A percentile compares a stretch with the other conserved stretches of the same genome.
phyloP scores from a whole-genome alignment of 23 red algal genomes.

The Gracilaria domingensis region DNA sequence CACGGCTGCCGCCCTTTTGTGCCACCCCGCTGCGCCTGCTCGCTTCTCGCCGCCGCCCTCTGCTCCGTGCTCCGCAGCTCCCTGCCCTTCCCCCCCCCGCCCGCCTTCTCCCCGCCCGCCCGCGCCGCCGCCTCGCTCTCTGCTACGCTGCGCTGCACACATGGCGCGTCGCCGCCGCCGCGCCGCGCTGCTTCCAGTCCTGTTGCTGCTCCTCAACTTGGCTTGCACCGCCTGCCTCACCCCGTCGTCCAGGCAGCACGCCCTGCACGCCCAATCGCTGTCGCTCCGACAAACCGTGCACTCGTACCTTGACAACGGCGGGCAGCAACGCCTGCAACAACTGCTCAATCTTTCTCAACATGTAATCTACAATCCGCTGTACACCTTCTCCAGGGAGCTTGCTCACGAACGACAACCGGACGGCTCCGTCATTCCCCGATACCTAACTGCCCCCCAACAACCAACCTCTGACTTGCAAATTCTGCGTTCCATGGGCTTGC shows the following conservation, averaged over 20 bases:
- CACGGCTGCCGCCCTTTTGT: too few species aligned
- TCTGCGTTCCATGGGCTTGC: constrained; percentile 20
- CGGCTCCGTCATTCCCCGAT: constrained; percentile 23
- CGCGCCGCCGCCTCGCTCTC: not conserved
- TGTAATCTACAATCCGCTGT: constrained; percentile 49
- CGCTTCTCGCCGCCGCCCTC: too few species aligned
- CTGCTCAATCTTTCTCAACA: constrained; percentile 17
- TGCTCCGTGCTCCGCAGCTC: too few species aligned
- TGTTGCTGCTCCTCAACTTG: not conserved
- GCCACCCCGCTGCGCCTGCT: too few species aligned
- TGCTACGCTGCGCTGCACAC: not conserved
- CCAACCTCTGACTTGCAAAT: constrained; percentile 43
- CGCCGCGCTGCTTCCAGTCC: not conserved
- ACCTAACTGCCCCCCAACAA: constrained; percentile 9
- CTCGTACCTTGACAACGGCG: constrained; percentile 41
- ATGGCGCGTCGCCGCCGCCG: constrained; percentile 6
- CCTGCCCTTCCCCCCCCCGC: too few species aligned
- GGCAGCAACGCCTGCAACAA: constrained; percentile 22
- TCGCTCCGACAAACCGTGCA: constrained; percentile 9
- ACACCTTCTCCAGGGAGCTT: constrained; percentile 6
- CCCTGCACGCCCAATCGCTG: not conserved
- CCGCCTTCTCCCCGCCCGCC: not conserved
- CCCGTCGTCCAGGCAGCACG: not conserved
- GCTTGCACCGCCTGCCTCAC: not conserved
- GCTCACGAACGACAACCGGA: constrained; percentile 4